Conservation (phyloP, 2,329 filamentous ascomycete species). For the Aureobasidium zeae region DNA sequence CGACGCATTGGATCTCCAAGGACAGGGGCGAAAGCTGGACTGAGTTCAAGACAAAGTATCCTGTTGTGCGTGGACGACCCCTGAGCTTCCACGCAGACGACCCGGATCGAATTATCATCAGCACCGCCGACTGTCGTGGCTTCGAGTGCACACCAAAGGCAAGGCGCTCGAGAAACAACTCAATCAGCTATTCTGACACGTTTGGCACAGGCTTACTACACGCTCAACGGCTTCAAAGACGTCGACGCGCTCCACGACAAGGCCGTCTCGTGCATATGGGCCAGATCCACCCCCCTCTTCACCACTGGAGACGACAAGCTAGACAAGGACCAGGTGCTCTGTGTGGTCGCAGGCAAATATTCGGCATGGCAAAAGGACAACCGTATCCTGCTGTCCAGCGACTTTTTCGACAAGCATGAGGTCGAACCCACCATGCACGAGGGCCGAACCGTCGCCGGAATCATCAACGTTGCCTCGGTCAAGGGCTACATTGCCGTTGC, state of each 20-base stretch:
- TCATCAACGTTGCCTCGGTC: conserved; percentile 72
- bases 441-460: conserved; percentile 64
- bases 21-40: conserved; percentile 77
- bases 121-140: conserved; percentile 36
- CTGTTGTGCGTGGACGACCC: conserved; percentile 48
- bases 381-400: conserved; percentile 69
- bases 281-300: conserved; percentile 66
- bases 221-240: conserved; percentile 72
- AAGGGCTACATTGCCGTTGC: conserved; percentile 84
- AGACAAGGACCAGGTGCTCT: conserved; percentile 65
- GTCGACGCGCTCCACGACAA: conserved; percentile 55
- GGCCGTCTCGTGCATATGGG: conserved; percentile 78
- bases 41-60: conserved; percentile 55
- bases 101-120: conserved; percentile 76
- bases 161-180: no score
- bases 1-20: conserved; percentile 70
- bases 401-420: conserved; percentile 60
- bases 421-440: conserved; percentile 68
- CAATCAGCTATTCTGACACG: conserved; percentile 1
- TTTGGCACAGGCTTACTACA: conserved; percentile 52
- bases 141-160: conserved; percentile 39
- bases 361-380: conserved; percentile 65
- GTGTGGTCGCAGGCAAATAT: conserved; percentile 65
- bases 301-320: conserved; percentile 55
- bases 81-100: conserved; percentile 78